phyloP scores from a whole-genome alignment of 495 filamentous ascomycete genomes.

The Penicillium antarcticum region DNA sequence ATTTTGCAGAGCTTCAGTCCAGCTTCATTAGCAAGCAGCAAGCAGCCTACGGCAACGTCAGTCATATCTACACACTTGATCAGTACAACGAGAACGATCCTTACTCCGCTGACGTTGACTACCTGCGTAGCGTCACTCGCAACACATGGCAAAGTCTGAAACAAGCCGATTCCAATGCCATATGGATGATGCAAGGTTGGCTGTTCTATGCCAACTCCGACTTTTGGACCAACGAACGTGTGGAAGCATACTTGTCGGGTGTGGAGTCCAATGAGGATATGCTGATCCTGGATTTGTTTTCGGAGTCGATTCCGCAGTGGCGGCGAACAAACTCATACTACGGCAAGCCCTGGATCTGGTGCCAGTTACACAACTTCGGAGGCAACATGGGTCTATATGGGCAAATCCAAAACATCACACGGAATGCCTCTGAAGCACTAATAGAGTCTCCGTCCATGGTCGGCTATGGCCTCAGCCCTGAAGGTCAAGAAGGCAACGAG shows the following conservation, averaged over 20 bases:
- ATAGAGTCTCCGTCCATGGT: slow-evolving; percentile 34
- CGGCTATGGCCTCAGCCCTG: slow-evolving; percentile 47
- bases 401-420: slow-evolving; percentile 47
- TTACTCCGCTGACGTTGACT: slow-evolving; percentile 41
- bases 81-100: slow-evolving; percentile 55
- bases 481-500: slow-evolving; percentile 55
- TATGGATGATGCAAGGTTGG: slow-evolving; percentile 58
- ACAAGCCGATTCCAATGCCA: slow-evolving; percentile 42
- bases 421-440: slow-evolving; percentile 43
- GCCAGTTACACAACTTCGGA: slow-evolving; percentile 48
- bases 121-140: slow-evolving; percentile 45
- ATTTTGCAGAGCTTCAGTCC: slow-evolving; percentile 43
- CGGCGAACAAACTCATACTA: slow-evolving; percentile 48
- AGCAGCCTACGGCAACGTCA: slow-evolving; percentile 47
- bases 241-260: slow-evolving; percentile 49
- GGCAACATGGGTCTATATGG: slow-evolving; percentile 52
- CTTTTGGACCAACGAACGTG: slow-evolving; percentile 50
- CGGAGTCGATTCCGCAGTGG: slow-evolving; percentile 50
- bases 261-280: slow-evolving; percentile 43
- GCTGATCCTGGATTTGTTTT: slow-evolving; percentile 51
- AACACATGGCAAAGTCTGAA: slow-evolving; percentile 46
- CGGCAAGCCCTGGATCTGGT: slow-evolving; percentile 55
- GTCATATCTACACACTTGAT: slow-evolving; percentile 49
- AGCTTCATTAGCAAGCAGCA: slow-evolving; percentile 48
- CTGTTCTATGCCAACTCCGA: slow-evolving; percentile 40